Evolutionary conservation across 805 yeast species (phyloP), one percentile per base, ranked within the genome.

Genomic region (Candida jianshihensis): DNA sequence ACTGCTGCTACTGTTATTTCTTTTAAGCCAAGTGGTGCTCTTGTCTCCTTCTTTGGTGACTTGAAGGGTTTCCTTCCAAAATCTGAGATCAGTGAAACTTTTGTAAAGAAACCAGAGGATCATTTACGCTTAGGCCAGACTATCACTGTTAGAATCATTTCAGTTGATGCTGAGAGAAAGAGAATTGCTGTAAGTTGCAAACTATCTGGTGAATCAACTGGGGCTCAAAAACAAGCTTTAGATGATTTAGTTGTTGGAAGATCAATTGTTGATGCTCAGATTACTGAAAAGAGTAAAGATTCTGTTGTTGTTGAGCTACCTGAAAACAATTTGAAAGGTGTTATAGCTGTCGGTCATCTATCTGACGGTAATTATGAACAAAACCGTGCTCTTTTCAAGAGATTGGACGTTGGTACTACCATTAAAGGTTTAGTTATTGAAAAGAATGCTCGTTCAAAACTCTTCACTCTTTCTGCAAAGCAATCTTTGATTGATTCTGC

Each of bases 31-130:
- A 68, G 71, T 39, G 98, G 98, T 50, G 95, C 85, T 32, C 63
- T 88, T 30, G 77, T 92, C 6, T 74, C 88, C 13, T 88, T 92
- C 53, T 89, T 86, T 52, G 95, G 92, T 37, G 68, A 70, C 36
- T 57, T 85, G 30, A 74, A 70, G 46, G 98, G 88, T 0, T 89
- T 76, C 56, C 65, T 92, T 42, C 97, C 98, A 21, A 76, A 79
- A 45, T 67, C 80, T 37, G 97, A 92, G 63, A 84, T 92, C 50
- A 81, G 94, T 36, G 97, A 92, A 60, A 78, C 95, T 1, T 85
- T 73, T 56, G 92, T 89, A 27, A 70, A 68, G 35, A 74, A 76
- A 37, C 88, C 96, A 15, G 75, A 72, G 46, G 90, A 88, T 46
- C 82, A 81, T 57, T 70, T 90, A 48, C 78, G 77, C 45, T 53